Percentiles rank a stretch among this genome's conserved stretches.
phyloP scores from a whole-genome alignment of 306 rosid species.

The Quercus variabilis region DNA sequence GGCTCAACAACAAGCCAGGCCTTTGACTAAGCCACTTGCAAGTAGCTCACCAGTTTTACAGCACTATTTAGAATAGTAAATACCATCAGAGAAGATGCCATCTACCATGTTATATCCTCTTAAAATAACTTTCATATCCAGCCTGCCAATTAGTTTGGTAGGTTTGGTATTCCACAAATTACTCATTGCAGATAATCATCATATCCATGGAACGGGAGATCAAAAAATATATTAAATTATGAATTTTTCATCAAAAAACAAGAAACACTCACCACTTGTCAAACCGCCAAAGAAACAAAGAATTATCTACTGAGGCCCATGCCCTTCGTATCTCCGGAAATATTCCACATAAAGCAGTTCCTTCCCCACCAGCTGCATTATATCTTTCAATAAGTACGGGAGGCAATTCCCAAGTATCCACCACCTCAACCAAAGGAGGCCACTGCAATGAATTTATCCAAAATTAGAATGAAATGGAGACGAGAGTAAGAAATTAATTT shows the following conservation, averaged over 20 bases:
- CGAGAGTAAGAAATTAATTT: not conserved
- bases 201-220: not conserved
- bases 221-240: not conserved
- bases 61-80: not conserved
- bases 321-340: slow-evolving; percentile 94
- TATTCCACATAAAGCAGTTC: slow-evolving; percentile 94
- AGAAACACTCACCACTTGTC: slow-evolving; percentile 78
- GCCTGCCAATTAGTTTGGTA: not conserved
- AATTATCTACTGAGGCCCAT: slow-evolving; percentile 93
- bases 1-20: not conserved
- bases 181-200: not conserved
- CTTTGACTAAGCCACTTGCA: not conserved
- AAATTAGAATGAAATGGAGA: slow-evolving; percentile 2
- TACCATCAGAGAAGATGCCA: not conserved
- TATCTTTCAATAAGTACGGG: slow-evolving; percentile 88
- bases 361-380: slow-evolving; percentile 95
- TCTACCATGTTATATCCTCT: not conserved
- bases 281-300: slow-evolving; percentile 96
- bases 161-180: not conserved
- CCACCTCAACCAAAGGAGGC: slow-evolving; percentile 92
- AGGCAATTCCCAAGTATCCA: slow-evolving; percentile 85
- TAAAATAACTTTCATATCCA: too few species aligned
- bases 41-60: not conserved
- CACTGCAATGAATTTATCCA: slow-evolving; percentile 58
- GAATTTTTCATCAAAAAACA: not conserved